Base-by-base conservation (phyloP, 495 filamentous ascomycete genomes). In the Entonaema liquescens region DNA sequence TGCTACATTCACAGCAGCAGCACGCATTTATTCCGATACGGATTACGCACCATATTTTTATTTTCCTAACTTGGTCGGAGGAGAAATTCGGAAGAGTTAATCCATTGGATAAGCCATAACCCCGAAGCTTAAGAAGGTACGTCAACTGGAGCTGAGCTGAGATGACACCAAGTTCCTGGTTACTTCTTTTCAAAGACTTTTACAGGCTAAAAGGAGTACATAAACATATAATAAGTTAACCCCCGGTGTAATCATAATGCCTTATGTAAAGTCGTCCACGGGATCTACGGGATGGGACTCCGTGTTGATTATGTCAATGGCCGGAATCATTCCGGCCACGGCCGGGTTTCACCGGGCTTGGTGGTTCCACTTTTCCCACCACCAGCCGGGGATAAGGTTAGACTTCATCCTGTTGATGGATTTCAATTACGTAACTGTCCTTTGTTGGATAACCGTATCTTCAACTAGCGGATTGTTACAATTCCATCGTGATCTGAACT, bases 251-350 rank as follows among this genome's bases (percentile, higher is more conserved):
- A 1, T 5, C 0, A 1, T 9, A 1, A 47, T 12, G 19, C 21
- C 2, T 47, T 23, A 4, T 47, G 8, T 21, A 19, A 11, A 21
- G 3, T 19, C 4, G 42, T 19, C 23, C 1, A 47, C 12, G 19
- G 12, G 23, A 8, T 21, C 17, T 9, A 8, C 21, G 54, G 8
- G 29, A 28, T 23, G 54, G n/a, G 19, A 21, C 54, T 44, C 56
- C 56, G 56, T 29, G 17, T 15, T 33, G 44, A 57, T 73, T 73
- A 72, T 59, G 73, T 75, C 28, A 36, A 65, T 23, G 77, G 77
- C 77, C 77, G 77, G 77, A 79, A 77, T 70, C 12, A 65, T 79
- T 79, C 77, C 77, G 77, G 77, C 77, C 77, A 79, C 42, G 53
- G 65, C 67, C 75, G 75, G 70, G 38, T 68, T 66, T 59, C 50